Percentiles rank a stretch among this genome's conserved stretches.
Evolutionary conservation across 164 flowering plant species (phyloP).

Genomic region (Taxillus chinensis): DNA sequence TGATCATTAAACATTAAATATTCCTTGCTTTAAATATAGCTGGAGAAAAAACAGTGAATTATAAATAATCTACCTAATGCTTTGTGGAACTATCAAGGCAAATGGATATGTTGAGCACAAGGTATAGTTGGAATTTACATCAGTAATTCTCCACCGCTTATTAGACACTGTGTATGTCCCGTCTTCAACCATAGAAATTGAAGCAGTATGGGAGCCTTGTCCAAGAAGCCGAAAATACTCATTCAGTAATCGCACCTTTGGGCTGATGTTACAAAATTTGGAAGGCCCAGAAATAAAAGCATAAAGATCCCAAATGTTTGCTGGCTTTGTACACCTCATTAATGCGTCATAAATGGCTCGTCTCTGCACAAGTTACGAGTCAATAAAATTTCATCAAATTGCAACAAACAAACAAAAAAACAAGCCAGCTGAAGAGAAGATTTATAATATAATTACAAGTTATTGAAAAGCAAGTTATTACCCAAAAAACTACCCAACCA

Average conservation of each 20-base stretch:
- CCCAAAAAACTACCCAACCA: no score
- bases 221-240: constrained; percentile 92
- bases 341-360: constrained; percentile 72
- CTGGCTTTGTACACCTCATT: constrained; percentile 56
- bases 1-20: background rate
- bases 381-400: background rate
- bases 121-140: constrained; percentile 59
- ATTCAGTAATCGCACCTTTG: constrained; percentile 71
- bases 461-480: no score
- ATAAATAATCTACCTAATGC: constrained; percentile 42
- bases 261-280: constrained; percentile 40
- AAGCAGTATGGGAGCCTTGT: constrained; percentile 32
- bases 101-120: constrained; percentile 87
- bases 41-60: background rate
- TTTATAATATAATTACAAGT: no score
- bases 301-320: constrained; percentile 77
- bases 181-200: constrained; percentile 47
- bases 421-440: no score
- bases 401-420: background rate
- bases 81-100: constrained; percentile 77
- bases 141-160: constrained; percentile 82
- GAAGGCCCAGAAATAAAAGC: constrained; percentile 71
- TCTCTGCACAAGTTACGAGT: constrained; percentile 45
- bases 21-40: background rate
- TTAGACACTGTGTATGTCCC: constrained; percentile 59